Percentiles rank a stretch among this genome's conserved stretches.
These are phyloP conservation scores for Aureobasidium musti DNA, from an alignment of 2,329 filamentous ascomycete species.

Conservation along the genomic window DNA sequence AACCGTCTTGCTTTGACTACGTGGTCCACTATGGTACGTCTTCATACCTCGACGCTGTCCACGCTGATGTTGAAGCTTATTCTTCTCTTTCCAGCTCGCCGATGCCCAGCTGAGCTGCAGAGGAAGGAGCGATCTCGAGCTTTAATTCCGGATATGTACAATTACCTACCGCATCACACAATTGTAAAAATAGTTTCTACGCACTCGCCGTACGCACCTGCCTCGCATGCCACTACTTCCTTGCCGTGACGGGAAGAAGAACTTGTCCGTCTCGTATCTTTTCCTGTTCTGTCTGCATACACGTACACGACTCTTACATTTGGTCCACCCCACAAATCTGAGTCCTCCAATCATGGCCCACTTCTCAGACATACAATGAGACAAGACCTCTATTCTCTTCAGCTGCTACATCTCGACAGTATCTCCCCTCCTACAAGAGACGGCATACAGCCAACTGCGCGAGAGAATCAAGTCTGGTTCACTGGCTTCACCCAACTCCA, in stretches of 20 bases:
- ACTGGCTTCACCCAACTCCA: not conserved
- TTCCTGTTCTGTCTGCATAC: not conserved
- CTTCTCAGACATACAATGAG: not conserved
- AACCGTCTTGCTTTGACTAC: not conserved
- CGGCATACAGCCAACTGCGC: not conserved
- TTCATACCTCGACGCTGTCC: not conserved
- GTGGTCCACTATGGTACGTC: constrained; percentile 9
- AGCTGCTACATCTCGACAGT: not conserved
- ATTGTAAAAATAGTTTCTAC: constrained; percentile 17
- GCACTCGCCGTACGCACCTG: not conserved
- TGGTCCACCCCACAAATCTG: not conserved
- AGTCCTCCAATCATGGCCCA: not conserved
- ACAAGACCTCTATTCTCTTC: not conserved
- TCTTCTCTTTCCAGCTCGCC: not conserved
- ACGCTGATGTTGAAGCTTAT: constrained; percentile 8
- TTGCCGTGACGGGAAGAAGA: not conserved
- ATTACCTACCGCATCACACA: not conserved
- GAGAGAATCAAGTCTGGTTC: not conserved
- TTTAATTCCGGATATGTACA: not conserved
- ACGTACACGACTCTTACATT: not conserved
- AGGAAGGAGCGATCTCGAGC: not conserved
- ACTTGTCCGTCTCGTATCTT: not conserved
- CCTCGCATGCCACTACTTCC: not conserved
- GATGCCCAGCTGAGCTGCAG: not conserved
- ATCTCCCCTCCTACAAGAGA: not conserved